Conservation (phyloP, 768 basidiomycete genomes). For the Flagelloscypha sp. region DNA sequence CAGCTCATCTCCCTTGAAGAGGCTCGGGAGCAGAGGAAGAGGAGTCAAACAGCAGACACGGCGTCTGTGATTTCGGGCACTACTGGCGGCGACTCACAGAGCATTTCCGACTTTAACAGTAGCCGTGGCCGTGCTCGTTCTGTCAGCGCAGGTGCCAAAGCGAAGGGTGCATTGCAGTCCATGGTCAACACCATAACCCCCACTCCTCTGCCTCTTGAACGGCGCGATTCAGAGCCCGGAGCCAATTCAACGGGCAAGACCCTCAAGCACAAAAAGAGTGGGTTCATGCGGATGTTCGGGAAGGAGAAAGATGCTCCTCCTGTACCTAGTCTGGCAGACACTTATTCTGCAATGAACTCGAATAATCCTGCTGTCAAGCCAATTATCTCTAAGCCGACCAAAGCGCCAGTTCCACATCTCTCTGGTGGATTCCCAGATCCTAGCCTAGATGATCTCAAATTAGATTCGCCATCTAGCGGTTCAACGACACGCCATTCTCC, state of each 20-base stretch:
- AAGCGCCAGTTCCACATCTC: slow-evolving; percentile 33
- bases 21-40: slow-evolving; percentile 63
- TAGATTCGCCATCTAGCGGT: not conserved
- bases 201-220: slow-evolving; percentile 30
- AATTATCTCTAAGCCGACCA: slow-evolving; percentile 26
- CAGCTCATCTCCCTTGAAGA: slow-evolving; percentile 71
- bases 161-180: slow-evolving; percentile 28
- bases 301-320: slow-evolving; percentile 48
- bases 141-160: slow-evolving; percentile 50
- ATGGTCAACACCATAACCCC: slow-evolving; percentile 33
- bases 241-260: slow-evolving; percentile 28
- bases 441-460: slow-evolving; percentile 8
- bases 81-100: slow-evolving; percentile 18
- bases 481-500: slow-evolving; percentile 8
- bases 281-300: slow-evolving; percentile 67
- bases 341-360: slow-evolving; percentile 23
- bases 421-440: slow-evolving; percentile 25
- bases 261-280: slow-evolving; percentile 74
- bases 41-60: slow-evolving; percentile 35
- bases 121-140: slow-evolving; percentile 61
- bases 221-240: slow-evolving; percentile 32
- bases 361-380: slow-evolving; percentile 13
- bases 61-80: slow-evolving; percentile 18
- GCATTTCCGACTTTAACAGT: too few relatives aligned
- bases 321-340: slow-evolving; percentile 42